A percentile compares a stretch with the other conserved stretches of the same genome.
Evolutionary conservation across 108 stramenopile genomes (phyloP).

Genomic region (Cylindrotheca closterium): DNA sequence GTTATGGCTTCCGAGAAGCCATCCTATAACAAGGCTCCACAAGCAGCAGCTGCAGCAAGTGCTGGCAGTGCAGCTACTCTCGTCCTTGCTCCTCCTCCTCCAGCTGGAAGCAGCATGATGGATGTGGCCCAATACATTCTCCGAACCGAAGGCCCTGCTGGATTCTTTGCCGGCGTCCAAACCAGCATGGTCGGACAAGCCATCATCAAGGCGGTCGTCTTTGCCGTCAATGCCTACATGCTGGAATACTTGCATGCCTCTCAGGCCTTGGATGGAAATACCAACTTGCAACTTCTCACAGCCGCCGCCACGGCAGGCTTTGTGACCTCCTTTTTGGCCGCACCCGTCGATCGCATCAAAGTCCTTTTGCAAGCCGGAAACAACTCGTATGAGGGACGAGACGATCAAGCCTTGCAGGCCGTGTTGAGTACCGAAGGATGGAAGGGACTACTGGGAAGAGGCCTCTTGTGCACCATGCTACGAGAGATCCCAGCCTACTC

Average conservation of each 20-base stretch:
- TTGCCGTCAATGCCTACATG: constrained; percentile 47
- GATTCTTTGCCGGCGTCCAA: constrained; percentile 64
- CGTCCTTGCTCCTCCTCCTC: background rate
- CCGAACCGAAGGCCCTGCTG: constrained; percentile 34
- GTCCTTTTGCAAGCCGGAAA: constrained; percentile 48
- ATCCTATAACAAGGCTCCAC: background rate
- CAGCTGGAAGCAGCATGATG: constrained; percentile 6
- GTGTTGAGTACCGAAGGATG: constrained; percentile 46
- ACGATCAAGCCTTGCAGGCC: constrained; percentile 38
- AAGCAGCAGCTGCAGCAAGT: background rate
- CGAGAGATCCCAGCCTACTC: constrained; percentile 56
- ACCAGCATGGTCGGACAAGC: constrained; percentile 64
- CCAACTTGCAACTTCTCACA: constrained; percentile 23
- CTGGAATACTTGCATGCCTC: background rate
- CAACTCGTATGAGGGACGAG: constrained; percentile 21
- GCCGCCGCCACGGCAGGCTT: constrained; percentile 60
- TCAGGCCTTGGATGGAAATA: background rate
- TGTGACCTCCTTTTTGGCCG: constrained; percentile 50
- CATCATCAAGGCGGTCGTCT: constrained; percentile 63
- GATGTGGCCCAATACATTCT: constrained; percentile 26
- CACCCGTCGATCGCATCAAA: constrained; percentile 60
- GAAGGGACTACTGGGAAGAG: constrained; percentile 41
- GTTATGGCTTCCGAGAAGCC: constrained; percentile 8
- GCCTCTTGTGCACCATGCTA: constrained; percentile 43
- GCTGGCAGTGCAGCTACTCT: background rate